These are phyloP conservation scores for Noccaea caerulescens DNA, from an alignment of 345 rosid species.

Conservation along the genomic window DNA sequence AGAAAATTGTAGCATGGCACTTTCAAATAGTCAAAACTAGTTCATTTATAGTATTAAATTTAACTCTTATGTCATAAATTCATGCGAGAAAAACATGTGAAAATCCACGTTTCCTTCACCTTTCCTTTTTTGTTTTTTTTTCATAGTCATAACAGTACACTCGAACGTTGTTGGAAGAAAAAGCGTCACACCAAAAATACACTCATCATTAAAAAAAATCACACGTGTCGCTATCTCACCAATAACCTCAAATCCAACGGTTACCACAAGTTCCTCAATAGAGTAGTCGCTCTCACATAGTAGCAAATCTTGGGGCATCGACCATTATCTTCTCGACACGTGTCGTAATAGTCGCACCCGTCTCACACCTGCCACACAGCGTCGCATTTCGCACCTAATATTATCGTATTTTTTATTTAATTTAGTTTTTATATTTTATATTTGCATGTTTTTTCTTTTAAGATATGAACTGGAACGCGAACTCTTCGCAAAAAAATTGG, in stretches of 20 bases:
- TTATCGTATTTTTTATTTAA: slow-evolving; percentile 5
- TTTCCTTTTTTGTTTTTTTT: background rate
- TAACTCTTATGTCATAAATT: background rate
- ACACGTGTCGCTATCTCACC: slow-evolving; percentile 29
- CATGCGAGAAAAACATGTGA: background rate
- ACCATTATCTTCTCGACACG: background rate
- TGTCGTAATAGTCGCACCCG: slow-evolving; percentile 22
- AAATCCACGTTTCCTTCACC: background rate
- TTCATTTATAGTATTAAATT: background rate
- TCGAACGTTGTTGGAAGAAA: background rate
- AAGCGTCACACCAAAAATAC: slow-evolving; percentile 1
- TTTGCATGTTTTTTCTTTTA: slow-evolving; percentile 11
- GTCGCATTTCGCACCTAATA: slow-evolving; percentile 34
- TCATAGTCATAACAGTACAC: background rate
- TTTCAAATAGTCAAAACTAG: background rate
- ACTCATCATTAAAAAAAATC: background rate
- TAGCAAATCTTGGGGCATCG: background rate
- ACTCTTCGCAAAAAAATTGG: slow-evolving; percentile 28
- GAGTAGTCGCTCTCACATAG: slow-evolving; percentile 35
- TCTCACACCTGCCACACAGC: slow-evolving; percentile 29
- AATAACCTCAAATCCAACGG: background rate
- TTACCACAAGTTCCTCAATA: background rate
- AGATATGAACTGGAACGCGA: slow-evolving; percentile 42
- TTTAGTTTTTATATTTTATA: background rate
- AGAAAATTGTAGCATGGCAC: background rate